Conservation (phyloP, 768 basidiomycete species). For the Podaxis carcinomalis region DNA sequence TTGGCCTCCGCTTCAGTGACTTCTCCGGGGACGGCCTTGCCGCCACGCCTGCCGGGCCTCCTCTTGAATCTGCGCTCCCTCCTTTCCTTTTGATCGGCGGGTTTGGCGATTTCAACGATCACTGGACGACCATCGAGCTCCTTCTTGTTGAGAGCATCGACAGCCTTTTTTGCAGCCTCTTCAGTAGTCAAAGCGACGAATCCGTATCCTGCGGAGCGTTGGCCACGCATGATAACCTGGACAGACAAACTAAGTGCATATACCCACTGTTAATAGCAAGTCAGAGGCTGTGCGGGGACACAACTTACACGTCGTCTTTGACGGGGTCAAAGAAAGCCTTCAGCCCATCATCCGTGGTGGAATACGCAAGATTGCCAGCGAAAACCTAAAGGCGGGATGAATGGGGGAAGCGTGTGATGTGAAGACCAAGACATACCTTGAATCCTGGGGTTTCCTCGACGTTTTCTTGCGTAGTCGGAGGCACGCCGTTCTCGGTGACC, state of each 20-base stretch:
- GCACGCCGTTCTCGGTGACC: constrained; percentile 80
- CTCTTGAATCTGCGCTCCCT: constrained; percentile 78
- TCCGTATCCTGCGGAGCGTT: constrained; percentile 87
- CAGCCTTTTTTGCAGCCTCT: constrained; percentile 84
- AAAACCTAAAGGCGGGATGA: constrained; percentile 61
- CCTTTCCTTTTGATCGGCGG: constrained; percentile 81
- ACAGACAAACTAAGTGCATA: constrained; percentile 59
- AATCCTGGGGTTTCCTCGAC: constrained; percentile 72
- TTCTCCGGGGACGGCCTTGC: constrained; percentile 84
- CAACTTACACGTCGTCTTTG: constrained; percentile 79
- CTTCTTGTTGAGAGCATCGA: constrained; percentile 79
- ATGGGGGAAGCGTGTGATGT: constrained; percentile 17
- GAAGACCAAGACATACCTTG: constrained; percentile 52
- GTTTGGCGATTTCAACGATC: constrained; percentile 92
- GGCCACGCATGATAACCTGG: constrained; percentile 83
- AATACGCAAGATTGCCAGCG: constrained; percentile 93
- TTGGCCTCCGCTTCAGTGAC: constrained; percentile 88
- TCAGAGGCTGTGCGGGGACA: constrained; percentile 39
- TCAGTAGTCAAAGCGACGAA: constrained; percentile 80
- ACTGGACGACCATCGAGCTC: constrained; percentile 87
- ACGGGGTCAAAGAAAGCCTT: constrained; percentile 91
- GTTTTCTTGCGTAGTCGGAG: constrained; percentile 69
- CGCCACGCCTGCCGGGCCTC: constrained; percentile 80
- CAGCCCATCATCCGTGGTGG: constrained; percentile 92
- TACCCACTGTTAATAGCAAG: constrained; percentile 18